Percentiles rank a stretch among this genome's conserved stretches.
These are phyloP conservation scores for Pythium vanterpoolii DNA, from an alignment of 352 stramenopile genomes.

Conservation along the genomic window DNA sequence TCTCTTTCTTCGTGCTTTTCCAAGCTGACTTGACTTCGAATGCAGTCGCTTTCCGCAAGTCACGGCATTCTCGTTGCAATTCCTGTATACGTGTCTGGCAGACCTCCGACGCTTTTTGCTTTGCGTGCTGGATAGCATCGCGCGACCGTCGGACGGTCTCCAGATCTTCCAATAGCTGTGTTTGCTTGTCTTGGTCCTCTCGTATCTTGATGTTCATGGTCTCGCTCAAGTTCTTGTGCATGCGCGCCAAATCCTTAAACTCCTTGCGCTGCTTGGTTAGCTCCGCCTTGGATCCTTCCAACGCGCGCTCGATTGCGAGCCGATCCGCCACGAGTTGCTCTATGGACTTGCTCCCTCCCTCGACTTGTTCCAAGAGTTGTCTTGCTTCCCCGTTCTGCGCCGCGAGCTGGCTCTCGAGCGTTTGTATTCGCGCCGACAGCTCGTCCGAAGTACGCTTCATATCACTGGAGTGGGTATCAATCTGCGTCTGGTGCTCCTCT, in stretches of 20 bases:
- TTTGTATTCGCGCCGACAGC: constrained; percentile 7
- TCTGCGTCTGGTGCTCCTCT: neutral
- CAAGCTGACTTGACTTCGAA: constrained; percentile 15
- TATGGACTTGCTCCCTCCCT: constrained; percentile 15
- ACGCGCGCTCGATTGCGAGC: constrained; percentile 23
- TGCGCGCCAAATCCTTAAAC: constrained; percentile 56
- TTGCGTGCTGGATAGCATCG: neutral
- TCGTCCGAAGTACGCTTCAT: constrained; percentile 9
- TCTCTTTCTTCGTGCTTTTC: constrained; percentile 12
- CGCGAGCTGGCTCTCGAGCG: constrained; percentile 7
- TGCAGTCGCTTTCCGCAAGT: constrained; percentile 6
- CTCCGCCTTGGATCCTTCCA: constrained; percentile 35
- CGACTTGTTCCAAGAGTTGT: constrained; percentile 12
- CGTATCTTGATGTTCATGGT: constrained; percentile 39
- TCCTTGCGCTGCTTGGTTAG: constrained; percentile 48
- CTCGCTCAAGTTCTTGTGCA: constrained; percentile 63
- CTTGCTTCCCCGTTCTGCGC: constrained; percentile 12
- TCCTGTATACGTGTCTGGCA: constrained; percentile 10
- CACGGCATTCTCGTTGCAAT: constrained; percentile 12
- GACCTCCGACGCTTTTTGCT: constrained; percentile 9
- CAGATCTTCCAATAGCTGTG: constrained; percentile 26
- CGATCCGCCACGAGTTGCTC: constrained; percentile 26
- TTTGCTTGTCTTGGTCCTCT: constrained; percentile 29
- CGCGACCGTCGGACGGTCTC: constrained; percentile 9
- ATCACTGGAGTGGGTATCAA: constrained; percentile 8